Evolutionary conservation across 345 rosid species (phyloP).

Genomic region (Citrus trifoliata): DNA sequence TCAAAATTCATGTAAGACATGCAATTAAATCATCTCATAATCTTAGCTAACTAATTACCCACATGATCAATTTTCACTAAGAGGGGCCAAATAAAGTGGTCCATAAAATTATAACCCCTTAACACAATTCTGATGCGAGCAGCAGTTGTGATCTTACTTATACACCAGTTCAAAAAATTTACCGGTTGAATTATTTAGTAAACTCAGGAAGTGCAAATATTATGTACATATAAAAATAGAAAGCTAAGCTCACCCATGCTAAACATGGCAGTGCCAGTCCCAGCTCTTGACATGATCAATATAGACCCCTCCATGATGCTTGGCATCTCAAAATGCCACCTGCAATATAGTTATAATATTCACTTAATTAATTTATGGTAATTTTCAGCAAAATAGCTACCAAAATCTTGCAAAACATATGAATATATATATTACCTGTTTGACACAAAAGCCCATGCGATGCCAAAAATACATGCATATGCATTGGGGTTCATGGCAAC

Average conservation of each 20-base stretch:
- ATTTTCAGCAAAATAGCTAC: background rate
- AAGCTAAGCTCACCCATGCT: conserved; percentile 59
- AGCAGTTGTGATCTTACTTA: no score
- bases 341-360: conserved; percentile 11
- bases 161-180: no score
- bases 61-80: no score
- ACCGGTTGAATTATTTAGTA: no score
- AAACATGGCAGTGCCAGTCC: conserved; percentile 95
- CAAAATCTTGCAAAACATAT: background rate
- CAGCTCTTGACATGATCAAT: conserved; percentile 82
- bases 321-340: conserved; percentile 87
- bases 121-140: no score
- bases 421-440: conserved; percentile 39
- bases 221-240: background rate
- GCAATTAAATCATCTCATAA: no score
- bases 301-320: conserved; percentile 72
- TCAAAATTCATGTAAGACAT: background rate
- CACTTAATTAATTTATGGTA: background rate
- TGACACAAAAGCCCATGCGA: conserved; percentile 71
- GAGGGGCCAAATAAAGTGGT: no score
- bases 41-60: no score
- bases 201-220: no score
- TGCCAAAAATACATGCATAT: conserved; percentile 68
- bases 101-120: no score
- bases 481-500: conserved; percentile 63